phyloP scores from a whole-genome alignment of 1,284 basidiomycete species.

The Pterulicium gracile region DNA sequence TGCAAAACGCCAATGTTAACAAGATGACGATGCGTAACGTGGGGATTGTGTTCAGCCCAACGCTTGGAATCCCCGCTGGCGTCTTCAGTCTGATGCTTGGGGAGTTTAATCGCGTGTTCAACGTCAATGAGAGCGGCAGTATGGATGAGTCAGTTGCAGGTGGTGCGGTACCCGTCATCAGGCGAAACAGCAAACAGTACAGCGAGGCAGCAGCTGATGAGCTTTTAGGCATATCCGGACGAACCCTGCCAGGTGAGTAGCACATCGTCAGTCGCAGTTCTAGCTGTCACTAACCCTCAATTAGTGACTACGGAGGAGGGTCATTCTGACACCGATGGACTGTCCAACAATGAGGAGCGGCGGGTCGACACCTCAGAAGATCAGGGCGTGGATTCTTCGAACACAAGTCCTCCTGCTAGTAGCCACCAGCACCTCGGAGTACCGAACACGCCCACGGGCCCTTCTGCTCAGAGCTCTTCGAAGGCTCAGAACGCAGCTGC shows the following conservation, averaged over 20 bases:
- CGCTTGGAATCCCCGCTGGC: conserved; percentile 88
- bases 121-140: too few species aligned
- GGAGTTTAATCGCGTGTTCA: conserved; percentile 86
- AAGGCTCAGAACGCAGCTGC: conserved; percentile 54
- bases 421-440: conserved; percentile 18
- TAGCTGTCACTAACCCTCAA: too few species aligned
- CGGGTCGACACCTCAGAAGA: too few species aligned
- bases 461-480: conserved; percentile 24
- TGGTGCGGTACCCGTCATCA: conserved; percentile 29
- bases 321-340: too few species aligned
- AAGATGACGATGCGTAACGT: conserved; percentile 99
- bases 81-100: conserved; percentile 89
- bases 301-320: too few species aligned
- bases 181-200: conserved; percentile 72
- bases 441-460: conserved; percentile 23
- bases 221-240: conserved; percentile 61
- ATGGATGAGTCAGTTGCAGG: conserved; percentile 10
- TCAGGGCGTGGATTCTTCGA: too few species aligned
- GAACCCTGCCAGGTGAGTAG: conserved; percentile 53
- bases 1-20: conserved; percentile 83
- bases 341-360: too few species aligned
- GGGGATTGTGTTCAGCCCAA: conserved; percentile 95
- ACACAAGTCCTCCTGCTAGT: too few species aligned
- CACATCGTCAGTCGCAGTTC: too few species aligned
- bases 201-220: conserved; percentile 70